These are phyloP conservation scores for Danielia oregonensis DNA, from an alignment of 805 yeast species.

Conservation along the genomic window DNA sequence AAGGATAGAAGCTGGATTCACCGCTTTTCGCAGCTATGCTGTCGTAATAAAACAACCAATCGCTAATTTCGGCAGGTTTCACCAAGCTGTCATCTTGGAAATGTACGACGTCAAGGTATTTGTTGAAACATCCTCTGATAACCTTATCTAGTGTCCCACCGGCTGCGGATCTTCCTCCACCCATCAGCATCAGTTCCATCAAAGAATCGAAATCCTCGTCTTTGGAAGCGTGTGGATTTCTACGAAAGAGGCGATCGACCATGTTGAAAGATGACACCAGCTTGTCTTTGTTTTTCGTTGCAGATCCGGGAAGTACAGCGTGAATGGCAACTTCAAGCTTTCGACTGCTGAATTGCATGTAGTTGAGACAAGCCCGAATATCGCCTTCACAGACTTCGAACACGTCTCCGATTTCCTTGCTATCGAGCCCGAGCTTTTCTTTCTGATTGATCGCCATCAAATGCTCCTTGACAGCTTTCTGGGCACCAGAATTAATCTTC, in stretches of 20 bases:
- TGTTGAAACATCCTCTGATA: conserved; percentile 65
- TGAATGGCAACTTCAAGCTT: conserved; percentile 11
- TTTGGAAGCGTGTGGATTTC: conserved; percentile 44
- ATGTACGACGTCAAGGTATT: conserved; percentile 57
- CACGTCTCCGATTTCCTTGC: conserved; percentile 56
- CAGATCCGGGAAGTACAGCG: background rate
- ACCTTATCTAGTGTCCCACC: conserved; percentile 60
- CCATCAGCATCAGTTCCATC: conserved; percentile 41
- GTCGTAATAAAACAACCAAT: conserved; percentile 78
- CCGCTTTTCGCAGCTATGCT: conserved; percentile 31
- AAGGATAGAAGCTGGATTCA: conserved; percentile 46
- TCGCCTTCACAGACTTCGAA: conserved; percentile 76
- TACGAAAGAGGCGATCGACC: conserved; percentile 57
- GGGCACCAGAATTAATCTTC: conserved; percentile 21
- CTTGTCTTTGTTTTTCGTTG: conserved; percentile 48
- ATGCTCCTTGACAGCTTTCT: conserved; percentile 34
- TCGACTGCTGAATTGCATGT: conserved; percentile 61
- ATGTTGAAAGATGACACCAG: conserved; percentile 64
- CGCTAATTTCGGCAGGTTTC: conserved; percentile 61
- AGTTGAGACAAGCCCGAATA: conserved; percentile 79
- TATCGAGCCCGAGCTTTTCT: conserved; percentile 51
- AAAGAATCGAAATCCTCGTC: conserved; percentile 48
- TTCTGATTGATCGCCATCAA: conserved; percentile 46
- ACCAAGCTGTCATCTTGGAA: conserved; percentile 56
- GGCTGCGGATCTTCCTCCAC: conserved; percentile 32